These are phyloP conservation scores for Aspergillus haitiensis DNA, from an alignment of 495 filamentous ascomycete genomes.

Conservation along the genomic window DNA sequence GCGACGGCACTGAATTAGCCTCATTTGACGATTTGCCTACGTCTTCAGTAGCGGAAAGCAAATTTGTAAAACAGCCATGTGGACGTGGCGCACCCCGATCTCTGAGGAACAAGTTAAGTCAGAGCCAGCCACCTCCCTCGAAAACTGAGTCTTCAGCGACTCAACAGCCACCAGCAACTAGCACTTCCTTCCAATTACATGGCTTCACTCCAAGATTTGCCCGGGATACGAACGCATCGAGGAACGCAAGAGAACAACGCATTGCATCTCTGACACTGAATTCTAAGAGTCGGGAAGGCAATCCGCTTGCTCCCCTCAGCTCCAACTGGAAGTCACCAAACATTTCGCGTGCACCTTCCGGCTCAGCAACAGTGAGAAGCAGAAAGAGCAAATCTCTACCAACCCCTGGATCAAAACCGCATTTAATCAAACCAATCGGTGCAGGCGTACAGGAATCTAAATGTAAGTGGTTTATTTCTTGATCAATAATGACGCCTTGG, in stretches of 20 bases:
- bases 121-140: conserved; percentile 44
- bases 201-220: conserved; percentile 78
- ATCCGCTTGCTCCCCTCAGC: conserved; percentile 62
- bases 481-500: not conserved
- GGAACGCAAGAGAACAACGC: conserved; percentile 85
- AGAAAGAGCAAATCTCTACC: conserved; percentile 55
- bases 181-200: conserved; percentile 43
- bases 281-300: conserved; percentile 46
- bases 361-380: conserved; percentile 44
- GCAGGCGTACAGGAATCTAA: conserved; percentile 60
- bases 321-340: conserved; percentile 81
- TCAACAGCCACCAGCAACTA: conserved; percentile 54
- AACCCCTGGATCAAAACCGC: conserved; percentile 60
- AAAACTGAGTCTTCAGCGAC: conserved; percentile 49
- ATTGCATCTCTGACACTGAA: conserved; percentile 53
- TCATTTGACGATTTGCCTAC: conserved; percentile 94
- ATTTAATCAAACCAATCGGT: conserved; percentile 71
- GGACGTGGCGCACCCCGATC: conserved; percentile 67
- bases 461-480: conserved; percentile 53
- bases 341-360: conserved; percentile 53
- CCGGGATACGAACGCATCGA: conserved; percentile 85
- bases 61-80: conserved; percentile 76
- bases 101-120: conserved; percentile 59
- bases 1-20: conserved; percentile 89
- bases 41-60: conserved; percentile 75